Evolutionary conservation across 1,139 yeast species (phyloP).

Genomic region (Taphrina wiesneri): DNA sequence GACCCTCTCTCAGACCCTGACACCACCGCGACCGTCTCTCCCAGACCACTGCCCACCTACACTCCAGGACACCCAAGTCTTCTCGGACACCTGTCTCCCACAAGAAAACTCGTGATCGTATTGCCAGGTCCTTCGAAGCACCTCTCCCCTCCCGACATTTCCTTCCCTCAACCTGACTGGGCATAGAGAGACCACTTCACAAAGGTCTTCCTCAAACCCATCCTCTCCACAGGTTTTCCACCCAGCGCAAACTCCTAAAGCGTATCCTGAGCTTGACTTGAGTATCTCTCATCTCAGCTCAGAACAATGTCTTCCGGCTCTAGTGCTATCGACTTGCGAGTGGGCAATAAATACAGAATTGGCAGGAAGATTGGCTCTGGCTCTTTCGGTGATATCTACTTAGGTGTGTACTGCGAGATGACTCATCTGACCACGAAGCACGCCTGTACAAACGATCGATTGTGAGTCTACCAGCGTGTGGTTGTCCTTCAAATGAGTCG

Average conservation of each 20-base stretch:
- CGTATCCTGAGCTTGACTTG: not conserved
- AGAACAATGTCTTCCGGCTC: slow-evolving; percentile 4
- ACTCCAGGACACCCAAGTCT: not conserved
- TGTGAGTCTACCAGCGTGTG: not conserved
- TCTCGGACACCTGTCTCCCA: not conserved
- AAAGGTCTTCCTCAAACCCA: not conserved
- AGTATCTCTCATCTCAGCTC: not conserved
- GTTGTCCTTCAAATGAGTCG: not conserved
- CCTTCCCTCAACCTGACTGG: not conserved
- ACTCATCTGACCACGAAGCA: not conserved
- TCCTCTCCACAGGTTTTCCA: not conserved
- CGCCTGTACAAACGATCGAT: not conserved
- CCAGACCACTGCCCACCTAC: not conserved
- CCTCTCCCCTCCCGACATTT: not conserved
- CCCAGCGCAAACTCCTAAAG: not conserved
- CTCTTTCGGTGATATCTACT: slow-evolving; percentile 93
- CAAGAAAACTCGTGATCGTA: too few species aligned
- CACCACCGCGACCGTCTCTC: too few species aligned
- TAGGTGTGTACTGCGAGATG: slow-evolving; percentile 43
- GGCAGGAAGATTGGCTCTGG: slow-evolving; percentile 98
- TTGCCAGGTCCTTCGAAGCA: too few species aligned
- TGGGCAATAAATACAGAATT: slow-evolving; percentile 90
- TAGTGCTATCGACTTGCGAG: slow-evolving; percentile 31
- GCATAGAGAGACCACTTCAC: not conserved
- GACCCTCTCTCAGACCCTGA: not conserved